Percentiles rank a stretch among this genome's conserved stretches.
These are phyloP conservation scores for Hortiboletus campestris DNA, from an alignment of 768 basidiomycete species.

Conservation along the genomic window DNA sequence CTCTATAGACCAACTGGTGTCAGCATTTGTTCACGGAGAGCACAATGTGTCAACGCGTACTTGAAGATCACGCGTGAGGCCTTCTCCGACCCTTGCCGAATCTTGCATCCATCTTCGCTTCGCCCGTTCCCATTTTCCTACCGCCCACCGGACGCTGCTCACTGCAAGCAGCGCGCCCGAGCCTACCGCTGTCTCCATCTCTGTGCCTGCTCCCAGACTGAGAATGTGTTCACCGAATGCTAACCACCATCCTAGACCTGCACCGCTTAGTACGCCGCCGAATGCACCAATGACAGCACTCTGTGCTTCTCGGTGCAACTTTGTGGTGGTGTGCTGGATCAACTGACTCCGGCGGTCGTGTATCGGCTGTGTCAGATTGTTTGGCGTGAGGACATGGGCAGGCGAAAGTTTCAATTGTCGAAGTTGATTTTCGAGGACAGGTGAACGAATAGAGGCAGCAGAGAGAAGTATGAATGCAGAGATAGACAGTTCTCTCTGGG, in stretches of 20 bases:
- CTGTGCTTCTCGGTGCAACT: slow-evolving; percentile 66
- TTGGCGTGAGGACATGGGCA: slow-evolving; percentile 42
- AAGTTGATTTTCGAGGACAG: slow-evolving; percentile 57
- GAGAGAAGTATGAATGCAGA: slow-evolving; percentile 42
- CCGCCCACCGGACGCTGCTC: slow-evolving; percentile 56
- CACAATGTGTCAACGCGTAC: slow-evolving; percentile 33
- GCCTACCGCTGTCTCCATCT: slow-evolving; percentile 58
- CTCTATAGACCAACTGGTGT: slow-evolving; percentile 33
- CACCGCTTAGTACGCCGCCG: slow-evolving; percentile 47
- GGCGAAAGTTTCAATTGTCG: slow-evolving; percentile 51
- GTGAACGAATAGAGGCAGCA: slow-evolving; percentile 42
- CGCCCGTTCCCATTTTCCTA: slow-evolving; percentile 66
- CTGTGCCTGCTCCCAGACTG: slow-evolving; percentile 39
- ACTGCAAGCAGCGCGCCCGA: slow-evolving; percentile 52
- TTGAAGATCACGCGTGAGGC: slow-evolving; percentile 62
- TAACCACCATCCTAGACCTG: slow-evolving; percentile 56
- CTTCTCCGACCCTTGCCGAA: slow-evolving; percentile 58
- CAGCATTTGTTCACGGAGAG: neutral
- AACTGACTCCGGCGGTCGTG: slow-evolving; percentile 52
- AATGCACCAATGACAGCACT: slow-evolving; percentile 50
- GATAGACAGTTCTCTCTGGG: slow-evolving; percentile 44
- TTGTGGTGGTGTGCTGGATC: slow-evolving; percentile 50
- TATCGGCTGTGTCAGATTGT: slow-evolving; percentile 51
- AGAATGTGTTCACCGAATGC: slow-evolving; percentile 40
- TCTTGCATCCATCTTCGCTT: slow-evolving; percentile 69